phyloP scores from a whole-genome alignment of 352 stramenopile species.

The Phytophthora quininea region DNA sequence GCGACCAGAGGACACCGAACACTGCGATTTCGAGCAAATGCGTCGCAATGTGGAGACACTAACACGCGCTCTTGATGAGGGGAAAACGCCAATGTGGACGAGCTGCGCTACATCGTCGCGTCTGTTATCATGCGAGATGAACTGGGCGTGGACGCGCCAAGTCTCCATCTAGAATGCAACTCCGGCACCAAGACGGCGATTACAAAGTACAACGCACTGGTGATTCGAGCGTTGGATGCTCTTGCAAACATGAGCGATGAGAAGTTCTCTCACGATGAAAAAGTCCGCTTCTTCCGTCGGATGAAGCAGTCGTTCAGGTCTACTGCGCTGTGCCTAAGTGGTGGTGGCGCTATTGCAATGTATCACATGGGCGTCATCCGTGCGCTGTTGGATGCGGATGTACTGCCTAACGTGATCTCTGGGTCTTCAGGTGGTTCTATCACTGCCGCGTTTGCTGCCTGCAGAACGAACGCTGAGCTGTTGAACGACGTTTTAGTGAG shows the following conservation, averaged over 20 bases:
- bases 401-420: constrained; percentile 93
- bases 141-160: constrained; percentile 56
- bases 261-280: constrained; percentile 49
- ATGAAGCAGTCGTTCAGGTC: constrained; percentile 87
- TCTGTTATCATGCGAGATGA: constrained; percentile 73
- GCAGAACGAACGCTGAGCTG: constrained; percentile 83
- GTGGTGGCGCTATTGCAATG: constrained; percentile 93
- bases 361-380: constrained; percentile 94
- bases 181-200: constrained; percentile 70
- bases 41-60: constrained; percentile 47
- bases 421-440: constrained; percentile 93
- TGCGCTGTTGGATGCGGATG: constrained; percentile 83
- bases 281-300: constrained; percentile 56
- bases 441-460: constrained; percentile 85
- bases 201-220: constrained; percentile 52
- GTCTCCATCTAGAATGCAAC: constrained; percentile 60
- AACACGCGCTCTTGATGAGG: constrained; percentile 27
- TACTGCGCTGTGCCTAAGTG: constrained; percentile 92
- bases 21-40: constrained; percentile 70
- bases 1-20: constrained; percentile 47
- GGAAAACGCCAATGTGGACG: constrained; percentile 47
- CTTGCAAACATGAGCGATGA: constrained; percentile 34
- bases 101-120: constrained; percentile 66
- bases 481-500: constrained; percentile 56
- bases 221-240: constrained; percentile 53